A percentile compares a stretch with the other conserved stretches of the same genome.
Evolutionary conservation across 768 basidiomycete species (phyloP).

Genomic region (Podaxis sp.): DNA sequence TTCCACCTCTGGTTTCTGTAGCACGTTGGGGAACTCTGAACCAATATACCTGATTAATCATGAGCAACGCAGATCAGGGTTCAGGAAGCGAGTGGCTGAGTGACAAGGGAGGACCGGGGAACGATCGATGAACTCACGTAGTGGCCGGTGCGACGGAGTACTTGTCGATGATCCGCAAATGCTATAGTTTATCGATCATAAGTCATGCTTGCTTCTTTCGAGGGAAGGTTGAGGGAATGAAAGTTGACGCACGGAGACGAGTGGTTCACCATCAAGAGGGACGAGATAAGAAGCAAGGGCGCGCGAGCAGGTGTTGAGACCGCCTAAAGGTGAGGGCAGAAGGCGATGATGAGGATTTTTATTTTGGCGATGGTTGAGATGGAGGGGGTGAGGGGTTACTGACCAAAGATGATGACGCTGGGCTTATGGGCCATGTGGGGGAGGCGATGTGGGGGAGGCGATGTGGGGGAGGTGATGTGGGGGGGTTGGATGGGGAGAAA

Average conservation of each 20-base stretch:
- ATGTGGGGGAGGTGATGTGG: not conserved
- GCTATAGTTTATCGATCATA: slow-evolving; percentile 16
- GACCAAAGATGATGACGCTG: slow-evolving; percentile 12
- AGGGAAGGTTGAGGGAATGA: not conserved
- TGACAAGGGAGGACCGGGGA: not conserved
- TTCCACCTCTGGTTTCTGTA: slow-evolving; percentile 69
- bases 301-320: slow-evolving; percentile 77
- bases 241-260: slow-evolving; percentile 62
- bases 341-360: not conserved
- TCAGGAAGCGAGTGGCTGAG: not conserved
- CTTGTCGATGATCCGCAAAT: slow-evolving; percentile 28
- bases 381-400: not conserved
- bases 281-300: slow-evolving; percentile 67
- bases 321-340: slow-evolving; percentile 46
- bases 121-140: slow-evolving; percentile 24
- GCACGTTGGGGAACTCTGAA: slow-evolving; percentile 64
- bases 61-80: slow-evolving; percentile 4
- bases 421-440: slow-evolving; percentile 9
- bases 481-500: not conserved
- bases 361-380: slow-evolving; percentile 6
- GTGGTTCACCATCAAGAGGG: slow-evolving; percentile 61
- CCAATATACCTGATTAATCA: slow-evolving; percentile 64
- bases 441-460: not conserved
- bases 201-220: not conserved
- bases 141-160: slow-evolving; percentile 33